Percentiles rank a stretch among this genome's conserved stretches.
phyloP scores from a whole-genome alignment of 805 yeast genomes.

The Wickerhamomyces chaumierensis region DNA sequence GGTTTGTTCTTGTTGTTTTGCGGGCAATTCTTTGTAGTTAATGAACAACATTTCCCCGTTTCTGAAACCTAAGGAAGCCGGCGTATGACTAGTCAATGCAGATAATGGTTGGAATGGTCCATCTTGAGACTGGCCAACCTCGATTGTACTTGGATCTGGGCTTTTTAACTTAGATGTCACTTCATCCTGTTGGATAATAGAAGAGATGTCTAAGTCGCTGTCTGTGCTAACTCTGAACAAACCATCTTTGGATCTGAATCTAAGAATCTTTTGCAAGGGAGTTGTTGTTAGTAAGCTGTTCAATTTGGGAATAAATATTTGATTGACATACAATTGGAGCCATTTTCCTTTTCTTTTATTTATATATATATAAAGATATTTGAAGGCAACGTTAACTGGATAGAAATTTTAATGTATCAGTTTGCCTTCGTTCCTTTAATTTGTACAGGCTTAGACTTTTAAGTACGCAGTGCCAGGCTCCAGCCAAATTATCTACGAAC shows the following conservation, averaged over 20 bases:
- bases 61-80: conserved; percentile 28
- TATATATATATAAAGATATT: background rate
- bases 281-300: no score
- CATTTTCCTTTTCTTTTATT: no score
- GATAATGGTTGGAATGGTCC: conserved; percentile 18
- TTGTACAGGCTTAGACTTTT: no score
- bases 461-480: no score
- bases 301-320: no score
- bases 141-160: conserved; percentile 17
- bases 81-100: conserved; percentile 19
- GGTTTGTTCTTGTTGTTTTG: conserved; percentile 1
- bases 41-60: conserved; percentile 39
- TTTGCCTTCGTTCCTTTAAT: no score
- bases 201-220: conserved; percentile 29
- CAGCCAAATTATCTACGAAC: no score
- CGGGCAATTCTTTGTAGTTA: conserved; percentile 12
- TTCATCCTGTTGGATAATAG: conserved; percentile 26
- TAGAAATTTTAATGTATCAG: no score
- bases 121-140: conserved; percentile 14
- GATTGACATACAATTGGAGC: no score
- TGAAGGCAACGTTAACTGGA: no score
- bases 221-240: conserved; percentile 57
- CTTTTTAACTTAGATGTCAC: conserved; percentile 18
- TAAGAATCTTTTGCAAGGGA: no score
- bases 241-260: conserved; percentile 83